Evolutionary conservation across 768 basidiomycete genomes (phyloP).

Genomic region (Mycena olivaceomarginata): DNA sequence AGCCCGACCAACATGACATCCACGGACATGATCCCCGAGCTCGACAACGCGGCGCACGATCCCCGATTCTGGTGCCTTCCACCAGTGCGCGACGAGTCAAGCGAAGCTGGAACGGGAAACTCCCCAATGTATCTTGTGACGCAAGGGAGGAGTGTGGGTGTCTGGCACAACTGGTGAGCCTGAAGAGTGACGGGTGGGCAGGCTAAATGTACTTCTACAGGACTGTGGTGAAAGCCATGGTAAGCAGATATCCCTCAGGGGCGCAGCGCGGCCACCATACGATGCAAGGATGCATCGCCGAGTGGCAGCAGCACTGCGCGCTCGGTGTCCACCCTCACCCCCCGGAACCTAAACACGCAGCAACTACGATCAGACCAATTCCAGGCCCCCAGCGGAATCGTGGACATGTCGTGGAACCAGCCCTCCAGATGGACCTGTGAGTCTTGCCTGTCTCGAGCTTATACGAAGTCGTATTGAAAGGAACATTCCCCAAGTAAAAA

Average conservation of each 20-base stretch:
- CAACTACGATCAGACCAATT: not conserved
- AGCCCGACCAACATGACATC: not conserved
- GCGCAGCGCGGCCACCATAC: not conserved
- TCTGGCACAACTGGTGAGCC: slow-evolving; percentile 11
- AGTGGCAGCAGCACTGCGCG: slow-evolving; percentile 18
- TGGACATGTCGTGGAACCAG: not conserved
- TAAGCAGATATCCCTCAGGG: not conserved
- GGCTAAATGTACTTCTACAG: not conserved
- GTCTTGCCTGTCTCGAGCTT: not conserved
- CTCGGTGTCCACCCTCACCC: slow-evolving; percentile 16
- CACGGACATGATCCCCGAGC: slow-evolving; percentile 12
- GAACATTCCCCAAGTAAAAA: not conserved
- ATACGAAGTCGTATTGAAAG: too few relatives aligned
- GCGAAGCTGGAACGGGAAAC: not conserved
- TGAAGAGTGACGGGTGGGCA: not conserved
- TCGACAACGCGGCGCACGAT: not conserved
- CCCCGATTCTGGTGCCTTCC: slow-evolving; percentile 19
- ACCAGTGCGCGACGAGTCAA: not conserved
- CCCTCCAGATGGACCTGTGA: not conserved
- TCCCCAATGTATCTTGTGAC: slow-evolving; percentile 5
- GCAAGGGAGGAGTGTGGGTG: not conserved
- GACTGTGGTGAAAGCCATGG: slow-evolving; percentile 3
- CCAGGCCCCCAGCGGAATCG: not conserved
- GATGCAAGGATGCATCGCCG: not conserved
- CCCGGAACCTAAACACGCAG: not conserved